phyloP scores from a whole-genome alignment of 305 asterid genomes.

The Galium porrigens region DNA sequence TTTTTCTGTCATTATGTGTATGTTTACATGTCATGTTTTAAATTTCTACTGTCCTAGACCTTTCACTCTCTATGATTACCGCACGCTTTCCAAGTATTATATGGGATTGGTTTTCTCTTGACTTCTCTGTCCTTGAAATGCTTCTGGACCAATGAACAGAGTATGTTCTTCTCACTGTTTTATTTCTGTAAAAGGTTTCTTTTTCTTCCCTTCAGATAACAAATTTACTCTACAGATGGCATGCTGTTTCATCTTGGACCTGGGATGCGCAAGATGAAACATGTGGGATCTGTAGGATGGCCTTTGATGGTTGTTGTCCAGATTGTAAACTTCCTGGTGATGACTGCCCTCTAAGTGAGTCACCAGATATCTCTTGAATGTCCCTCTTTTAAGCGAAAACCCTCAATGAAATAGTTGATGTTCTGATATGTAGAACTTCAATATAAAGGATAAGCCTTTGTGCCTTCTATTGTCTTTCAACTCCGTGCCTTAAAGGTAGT shows the following conservation, averaged over 20 bases:
- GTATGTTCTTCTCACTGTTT: slow-evolving; percentile 29
- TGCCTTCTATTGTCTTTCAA: neutral
- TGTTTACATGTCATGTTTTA: neutral
- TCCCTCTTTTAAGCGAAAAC: neutral
- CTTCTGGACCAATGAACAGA: slow-evolving; percentile 28
- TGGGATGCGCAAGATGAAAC: slow-evolving; percentile 89
- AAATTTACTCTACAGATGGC: slow-evolving; percentile 40
- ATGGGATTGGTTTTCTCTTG: slow-evolving; percentile 26
- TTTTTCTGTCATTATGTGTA: slow-evolving; percentile 2
- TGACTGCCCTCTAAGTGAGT: slow-evolving; percentile 71
- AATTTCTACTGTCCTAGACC: neutral
- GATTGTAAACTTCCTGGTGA: slow-evolving; percentile 85
- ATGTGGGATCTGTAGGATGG: slow-evolving; percentile 83
- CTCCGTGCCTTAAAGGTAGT: neutral
- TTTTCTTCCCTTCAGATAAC: neutral
- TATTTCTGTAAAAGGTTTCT: neutral
- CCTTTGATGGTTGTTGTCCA: slow-evolving; percentile 83
- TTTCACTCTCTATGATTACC: slow-evolving; percentile 6
- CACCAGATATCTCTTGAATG: neutral
- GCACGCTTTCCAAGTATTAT: neutral
- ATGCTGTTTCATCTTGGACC: slow-evolving; percentile 77
- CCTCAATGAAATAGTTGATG: neutral
- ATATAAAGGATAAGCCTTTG: neutral
- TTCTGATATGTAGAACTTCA: no score
- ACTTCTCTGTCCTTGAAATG: slow-evolving; percentile 19